Conservation (phyloP, 768 basidiomycete genomes). For the Boletus tomentosulus region DNA sequence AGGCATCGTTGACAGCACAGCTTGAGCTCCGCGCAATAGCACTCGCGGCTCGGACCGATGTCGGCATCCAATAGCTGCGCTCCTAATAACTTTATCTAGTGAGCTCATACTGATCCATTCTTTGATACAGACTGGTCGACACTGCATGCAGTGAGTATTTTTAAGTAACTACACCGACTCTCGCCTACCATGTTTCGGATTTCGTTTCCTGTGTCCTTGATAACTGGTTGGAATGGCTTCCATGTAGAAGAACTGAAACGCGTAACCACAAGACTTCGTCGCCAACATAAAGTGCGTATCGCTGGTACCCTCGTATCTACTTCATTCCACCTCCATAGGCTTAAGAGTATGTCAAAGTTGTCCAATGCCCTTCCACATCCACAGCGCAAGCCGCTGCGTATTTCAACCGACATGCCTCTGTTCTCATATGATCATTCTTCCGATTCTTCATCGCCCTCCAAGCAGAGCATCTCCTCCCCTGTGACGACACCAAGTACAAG, state of each 20-base stretch:
- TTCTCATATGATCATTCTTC: constrained; percentile 32
- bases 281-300: constrained; percentile 2
- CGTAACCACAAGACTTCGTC: background rate
- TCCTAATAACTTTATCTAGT: too few relatives aligned
- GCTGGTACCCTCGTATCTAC: background rate
- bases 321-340: background rate
- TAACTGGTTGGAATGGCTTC: background rate
- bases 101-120: background rate
- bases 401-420: constrained; percentile 35
- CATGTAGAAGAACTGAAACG: background rate
- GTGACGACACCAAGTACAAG: constrained; percentile 31
- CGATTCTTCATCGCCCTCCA: constrained; percentile 15
- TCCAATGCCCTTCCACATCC: background rate
- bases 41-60: constrained; percentile 11
- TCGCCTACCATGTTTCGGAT: background rate
- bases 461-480: background rate
- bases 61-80: background rate
- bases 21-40: background rate
- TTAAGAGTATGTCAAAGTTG: constrained; percentile 10
- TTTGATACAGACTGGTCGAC: background rate
- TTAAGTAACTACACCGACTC: background rate
- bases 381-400: constrained; percentile 20
- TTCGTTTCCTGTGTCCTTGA: background rate
- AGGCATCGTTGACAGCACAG: constrained; percentile 21
- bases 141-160: background rate